These are phyloP conservation scores for Metarhizium humberi DNA, from an alignment of 2,329 filamentous ascomycete genomes.

Conservation along the genomic window DNA sequence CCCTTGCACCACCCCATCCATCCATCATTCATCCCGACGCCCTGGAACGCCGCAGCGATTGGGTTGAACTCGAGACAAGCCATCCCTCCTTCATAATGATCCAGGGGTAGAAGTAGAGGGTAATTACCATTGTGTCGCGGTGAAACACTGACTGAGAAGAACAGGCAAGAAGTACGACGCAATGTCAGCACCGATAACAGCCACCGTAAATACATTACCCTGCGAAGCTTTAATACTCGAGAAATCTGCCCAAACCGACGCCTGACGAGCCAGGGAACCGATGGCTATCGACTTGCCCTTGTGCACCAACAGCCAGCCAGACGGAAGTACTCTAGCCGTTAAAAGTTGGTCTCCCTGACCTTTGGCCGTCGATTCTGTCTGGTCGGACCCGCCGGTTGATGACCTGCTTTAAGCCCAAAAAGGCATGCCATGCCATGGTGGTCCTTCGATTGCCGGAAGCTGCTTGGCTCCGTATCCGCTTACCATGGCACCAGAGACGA, in stretches of 20 bases:
- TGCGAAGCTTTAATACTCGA: not conserved
- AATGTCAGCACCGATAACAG: too few species aligned
- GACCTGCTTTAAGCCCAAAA: slow-evolving; percentile 2
- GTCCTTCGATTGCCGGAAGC: not conserved
- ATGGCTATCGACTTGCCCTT: too few species aligned
- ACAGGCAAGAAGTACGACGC: not conserved
- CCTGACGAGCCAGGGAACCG: too few species aligned
- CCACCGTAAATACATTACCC: not conserved
- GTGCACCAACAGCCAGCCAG: not conserved
- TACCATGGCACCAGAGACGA: not conserved
- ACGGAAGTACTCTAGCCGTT: slow-evolving; percentile 3
- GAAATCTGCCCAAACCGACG: not conserved
- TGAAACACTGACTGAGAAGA: not conserved
- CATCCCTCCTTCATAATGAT: not conserved
- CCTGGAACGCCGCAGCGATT: slow-evolving; percentile 1
- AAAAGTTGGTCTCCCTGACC: not conserved
- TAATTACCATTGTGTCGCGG: not conserved
- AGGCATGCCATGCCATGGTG: slow-evolving; percentile 1
- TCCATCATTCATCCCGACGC: not conserved
- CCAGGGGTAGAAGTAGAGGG: not conserved
- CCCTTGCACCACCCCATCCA: not conserved
- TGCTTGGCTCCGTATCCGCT: not conserved
- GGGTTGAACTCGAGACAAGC: not conserved
- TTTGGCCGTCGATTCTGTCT: slow-evolving; percentile 3
- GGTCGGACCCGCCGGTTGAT: slow-evolving; percentile 6